Evolutionary conservation across 176 grass and related monocot species (phyloP), one percentile per base, ranked within the genome.

Genomic region (Puccinellia tenuiflora): DNA sequence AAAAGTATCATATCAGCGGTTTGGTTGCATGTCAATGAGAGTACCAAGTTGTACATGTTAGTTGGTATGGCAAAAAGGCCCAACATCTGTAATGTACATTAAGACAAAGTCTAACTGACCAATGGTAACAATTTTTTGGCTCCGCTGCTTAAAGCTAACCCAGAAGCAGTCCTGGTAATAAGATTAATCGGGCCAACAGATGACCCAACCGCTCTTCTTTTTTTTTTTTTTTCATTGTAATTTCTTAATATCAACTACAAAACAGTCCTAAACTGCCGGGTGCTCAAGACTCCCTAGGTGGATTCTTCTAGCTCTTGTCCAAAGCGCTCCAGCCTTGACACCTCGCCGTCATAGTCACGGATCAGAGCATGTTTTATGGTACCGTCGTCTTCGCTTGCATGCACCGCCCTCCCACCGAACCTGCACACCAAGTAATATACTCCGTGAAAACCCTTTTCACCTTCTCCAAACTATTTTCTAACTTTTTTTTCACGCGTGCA

Each of bases 341-440:
- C 85, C 91, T 99, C 96, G 12, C 84, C 96, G 60, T 99, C 93
- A 10, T 92, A 85, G 87, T 99, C 96, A 85, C 96, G 92, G 34
- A 96, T 85, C 60, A 70, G 83, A 30, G 91, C 75, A 84, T 99
- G 96, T 71, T 99, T 99, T 13, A 99, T 20, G 2, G 83, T 85
- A 31, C 93, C 96, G 25, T 99, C 93, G 62, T 99, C 96, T 80
- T 93, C 93, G 1, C 87, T 92, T 7, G 93, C 96, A 8, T 88
- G 89, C 39, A 96, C 86, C 83, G 92, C 91, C 56, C 38, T 90
- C 14, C 96, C 93, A 40, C 68, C 96, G 84, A 99, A 99, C 96
- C 96, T 99, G 84, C 71, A 72, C 25, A 31, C 45, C 6, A 84
- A 86, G 14, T 61, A 85, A 52, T 34, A 54, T 70, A 68, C 47